A percentile compares a stretch with the other conserved stretches of the same genome.
phyloP scores from a whole-genome alignment of 108 stramenopile species.

The Mediolabrus comicus region DNA sequence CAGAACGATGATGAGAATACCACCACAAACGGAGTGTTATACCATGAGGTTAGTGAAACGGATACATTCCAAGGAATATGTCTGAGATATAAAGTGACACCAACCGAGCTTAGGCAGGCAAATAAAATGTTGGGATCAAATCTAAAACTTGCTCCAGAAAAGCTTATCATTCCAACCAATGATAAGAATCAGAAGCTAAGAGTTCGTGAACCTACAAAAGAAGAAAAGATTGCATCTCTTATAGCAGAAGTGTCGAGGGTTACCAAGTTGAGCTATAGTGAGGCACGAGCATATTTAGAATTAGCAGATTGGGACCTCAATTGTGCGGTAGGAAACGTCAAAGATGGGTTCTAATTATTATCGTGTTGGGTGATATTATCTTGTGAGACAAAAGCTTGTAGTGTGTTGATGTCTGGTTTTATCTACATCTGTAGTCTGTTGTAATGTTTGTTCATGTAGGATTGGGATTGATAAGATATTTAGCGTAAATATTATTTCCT shows the following conservation, averaged over 20 bases:
- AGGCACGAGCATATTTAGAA: constrained; percentile 60
- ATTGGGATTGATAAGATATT: too few species aligned
- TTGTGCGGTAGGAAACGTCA: constrained; percentile 43
- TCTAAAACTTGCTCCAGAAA: constrained; percentile 51
- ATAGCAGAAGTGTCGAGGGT: neutral
- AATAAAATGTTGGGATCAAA: constrained; percentile 65
- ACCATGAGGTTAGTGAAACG: constrained; percentile 39
- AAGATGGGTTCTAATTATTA: constrained; percentile 10
- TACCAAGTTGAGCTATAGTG: constrained; percentile 12
- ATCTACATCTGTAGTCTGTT: neutral
- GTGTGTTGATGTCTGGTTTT: neutral
- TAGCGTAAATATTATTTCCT: too few species aligned
- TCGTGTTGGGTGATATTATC: neutral
- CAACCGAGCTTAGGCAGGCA: constrained; percentile 52
- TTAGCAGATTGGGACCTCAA: constrained; percentile 61
- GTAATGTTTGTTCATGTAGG: neutral
- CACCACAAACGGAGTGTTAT: neutral
- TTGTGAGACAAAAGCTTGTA: neutral
- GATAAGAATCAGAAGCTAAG: neutral
- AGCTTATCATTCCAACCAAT: constrained; percentile 51
- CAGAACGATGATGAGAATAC: neutral
- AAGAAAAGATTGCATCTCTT: constrained; percentile 31
- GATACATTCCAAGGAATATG: constrained; percentile 75
- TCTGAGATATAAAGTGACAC: constrained; percentile 55
- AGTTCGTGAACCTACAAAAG: constrained; percentile 18